phyloP scores from a whole-genome alignment of 2,329 filamentous ascomycete genomes.

The Phialophora expanda region DNA sequence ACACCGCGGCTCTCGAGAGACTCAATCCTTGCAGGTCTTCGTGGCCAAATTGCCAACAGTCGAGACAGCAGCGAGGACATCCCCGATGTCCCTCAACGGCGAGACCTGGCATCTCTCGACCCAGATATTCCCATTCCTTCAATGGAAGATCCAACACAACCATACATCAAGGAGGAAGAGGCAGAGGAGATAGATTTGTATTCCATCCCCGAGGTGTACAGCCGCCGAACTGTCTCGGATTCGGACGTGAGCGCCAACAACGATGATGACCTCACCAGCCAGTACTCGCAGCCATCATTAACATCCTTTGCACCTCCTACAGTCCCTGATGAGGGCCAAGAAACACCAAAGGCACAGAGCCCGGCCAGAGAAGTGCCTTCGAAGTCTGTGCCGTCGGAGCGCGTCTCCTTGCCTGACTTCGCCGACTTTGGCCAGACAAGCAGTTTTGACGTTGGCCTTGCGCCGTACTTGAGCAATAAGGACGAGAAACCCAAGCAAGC shows the following conservation, averaged over 20 bases:
- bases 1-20: constrained; percentile 69
- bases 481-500: constrained; percentile 24
- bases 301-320: constrained; percentile 36
- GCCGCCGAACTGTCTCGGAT: constrained; percentile 51
- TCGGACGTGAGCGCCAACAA: constrained; percentile 38
- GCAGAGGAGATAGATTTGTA: constrained; percentile 70
- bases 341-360: constrained; percentile 52
- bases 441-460: constrained; percentile 61
- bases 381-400: constrained; percentile 15
- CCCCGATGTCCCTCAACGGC: constrained; percentile 33
- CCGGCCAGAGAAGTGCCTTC: constrained; percentile 33
- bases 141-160: constrained; percentile 65
- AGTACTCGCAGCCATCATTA: constrained; percentile 58
- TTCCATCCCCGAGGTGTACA: constrained; percentile 70
- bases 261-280: constrained; percentile 57
- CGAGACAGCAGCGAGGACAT: constrained; percentile 50
- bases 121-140: constrained; percentile 90
- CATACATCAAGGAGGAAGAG: constrained; percentile 64
- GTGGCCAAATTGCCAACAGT: constrained; percentile 64
- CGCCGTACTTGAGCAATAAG: constrained; percentile 57
- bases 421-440: constrained; percentile 55
- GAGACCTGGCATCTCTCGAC: constrained; percentile 59
- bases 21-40: constrained; percentile 84
- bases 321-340: constrained; percentile 50
- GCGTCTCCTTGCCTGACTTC: constrained; percentile 56